Conservation (phyloP, 208 protist genomes). For the Spongospora subterranea region DNA sequence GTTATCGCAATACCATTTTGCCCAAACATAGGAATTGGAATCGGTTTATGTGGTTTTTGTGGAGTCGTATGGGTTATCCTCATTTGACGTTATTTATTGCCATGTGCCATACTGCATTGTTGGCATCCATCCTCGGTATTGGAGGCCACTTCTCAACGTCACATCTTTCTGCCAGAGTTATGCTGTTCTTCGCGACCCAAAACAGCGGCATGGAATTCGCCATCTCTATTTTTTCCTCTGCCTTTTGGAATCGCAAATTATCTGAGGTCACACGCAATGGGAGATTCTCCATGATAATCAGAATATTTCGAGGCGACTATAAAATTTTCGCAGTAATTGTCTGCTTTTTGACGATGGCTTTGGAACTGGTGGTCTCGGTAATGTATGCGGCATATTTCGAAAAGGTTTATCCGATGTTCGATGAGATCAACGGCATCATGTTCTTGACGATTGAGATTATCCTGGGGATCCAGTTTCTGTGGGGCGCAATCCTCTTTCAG, state of each 20-base stretch:
- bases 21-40: too few species aligned
- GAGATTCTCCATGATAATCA: too few species aligned
- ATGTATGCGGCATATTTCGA: neutral
- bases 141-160: neutral
- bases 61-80: too few species aligned
- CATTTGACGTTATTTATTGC: too few species aligned
- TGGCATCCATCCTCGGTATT: neutral
- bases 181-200: slow-evolving; percentile 4
- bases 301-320: too few species aligned
- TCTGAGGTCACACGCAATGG: too few species aligned
- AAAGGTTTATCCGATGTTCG: neutral
- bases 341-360: too few species aligned
- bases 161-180: neutral
- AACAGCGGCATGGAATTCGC: neutral
- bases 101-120: too few species aligned
- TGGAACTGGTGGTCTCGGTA: neutral
- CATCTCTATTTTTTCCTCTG: neutral
- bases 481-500: neutral
- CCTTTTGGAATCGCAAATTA: neutral
- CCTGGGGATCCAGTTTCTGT: neutral
- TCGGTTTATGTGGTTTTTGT: too few species aligned
- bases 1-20: too few species aligned
- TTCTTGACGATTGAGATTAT: neutral
- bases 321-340: too few species aligned
- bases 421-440: neutral